Evolutionary conservation across 257 asterid genomes (phyloP).

Genomic region (Lavandula angustifolia): DNA sequence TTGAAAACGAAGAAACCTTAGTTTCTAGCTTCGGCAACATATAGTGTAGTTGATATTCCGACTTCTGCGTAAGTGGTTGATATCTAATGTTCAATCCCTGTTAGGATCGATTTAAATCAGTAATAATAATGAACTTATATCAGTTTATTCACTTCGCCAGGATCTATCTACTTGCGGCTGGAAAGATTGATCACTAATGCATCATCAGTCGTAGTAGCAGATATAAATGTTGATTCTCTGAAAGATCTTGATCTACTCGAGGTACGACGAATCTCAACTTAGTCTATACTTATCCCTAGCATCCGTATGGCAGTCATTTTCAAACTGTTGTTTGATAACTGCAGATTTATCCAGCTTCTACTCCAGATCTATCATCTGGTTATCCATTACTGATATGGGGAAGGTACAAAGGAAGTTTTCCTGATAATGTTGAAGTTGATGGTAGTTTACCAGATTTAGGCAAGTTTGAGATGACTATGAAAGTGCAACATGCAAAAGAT

Average conservation of each 20-base stretch:
- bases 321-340: slow-evolving; percentile 15
- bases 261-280: slow-evolving; percentile 43
- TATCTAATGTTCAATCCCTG: too few relatives aligned
- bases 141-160: slow-evolving; percentile 43
- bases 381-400: slow-evolving; percentile 73
- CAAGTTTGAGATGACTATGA: slow-evolving; percentile 45
- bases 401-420: slow-evolving; percentile 68
- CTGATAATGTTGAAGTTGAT: slow-evolving; percentile 48
- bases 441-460: slow-evolving; percentile 67
- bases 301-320: background rate
- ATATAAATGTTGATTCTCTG: slow-evolving; percentile 57
- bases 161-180: slow-evolving; percentile 54
- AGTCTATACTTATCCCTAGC: background rate
- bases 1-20: background rate
- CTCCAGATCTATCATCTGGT: slow-evolving; percentile 69
- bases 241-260: slow-evolving; percentile 72
- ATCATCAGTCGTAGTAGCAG: slow-evolving; percentile 64
- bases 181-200: slow-evolving; percentile 65
- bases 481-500: slow-evolving; percentile 64
- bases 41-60: too few relatives aligned
- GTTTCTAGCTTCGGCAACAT: too few relatives aligned
- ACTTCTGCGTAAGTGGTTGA: too few relatives aligned
- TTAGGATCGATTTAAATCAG: too few relatives aligned
- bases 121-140: background rate
- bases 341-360: slow-evolving; percentile 67